phyloP scores from a whole-genome alignment of 805 yeast genomes.

The Wickerhamiella musiphila region DNA sequence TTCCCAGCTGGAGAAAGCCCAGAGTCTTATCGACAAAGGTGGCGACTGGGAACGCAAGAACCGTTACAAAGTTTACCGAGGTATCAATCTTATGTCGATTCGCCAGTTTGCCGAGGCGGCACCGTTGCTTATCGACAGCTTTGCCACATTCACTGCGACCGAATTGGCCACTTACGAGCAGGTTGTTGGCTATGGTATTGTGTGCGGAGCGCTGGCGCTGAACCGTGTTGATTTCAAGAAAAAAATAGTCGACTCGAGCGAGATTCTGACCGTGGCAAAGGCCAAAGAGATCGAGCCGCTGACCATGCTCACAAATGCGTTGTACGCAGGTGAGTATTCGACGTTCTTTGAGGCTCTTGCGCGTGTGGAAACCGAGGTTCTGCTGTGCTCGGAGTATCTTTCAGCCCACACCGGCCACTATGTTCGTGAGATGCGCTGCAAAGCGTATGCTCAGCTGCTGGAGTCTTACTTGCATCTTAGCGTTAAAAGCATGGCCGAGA shows the following conservation, averaged over 20 bases:
- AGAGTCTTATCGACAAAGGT: conserved; percentile 74
- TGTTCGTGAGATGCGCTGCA: conserved; percentile 83
- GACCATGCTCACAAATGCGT: conserved; percentile 63
- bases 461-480: conserved; percentile 89
- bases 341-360: conserved; percentile 61
- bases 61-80: conserved; percentile 79
- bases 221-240: conserved; percentile 70
- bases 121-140: conserved; percentile 65
- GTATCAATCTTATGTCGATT: conserved; percentile 67
- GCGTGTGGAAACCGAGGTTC: conserved; percentile 55
- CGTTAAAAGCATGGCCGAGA: conserved; percentile 80
- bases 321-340: conserved; percentile 77
- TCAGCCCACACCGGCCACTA: conserved; percentile 67
- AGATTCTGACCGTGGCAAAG: conserved; percentile 54
- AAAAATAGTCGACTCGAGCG: conserved; percentile 86
- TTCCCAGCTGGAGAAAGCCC: conserved; percentile 55
- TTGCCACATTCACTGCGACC: conserved; percentile 88
- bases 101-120: conserved; percentile 81
- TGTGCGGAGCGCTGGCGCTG: conserved; percentile 72
- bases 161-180: conserved; percentile 81
- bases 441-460: conserved; percentile 82
- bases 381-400: conserved; percentile 49
- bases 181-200: conserved; percentile 72
- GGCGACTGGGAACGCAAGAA: conserved; percentile 99
- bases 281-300: conserved; percentile 63